Conservation (phyloP, 2,329 filamentous ascomycete genomes). For the Penicillium frequentans region DNA sequence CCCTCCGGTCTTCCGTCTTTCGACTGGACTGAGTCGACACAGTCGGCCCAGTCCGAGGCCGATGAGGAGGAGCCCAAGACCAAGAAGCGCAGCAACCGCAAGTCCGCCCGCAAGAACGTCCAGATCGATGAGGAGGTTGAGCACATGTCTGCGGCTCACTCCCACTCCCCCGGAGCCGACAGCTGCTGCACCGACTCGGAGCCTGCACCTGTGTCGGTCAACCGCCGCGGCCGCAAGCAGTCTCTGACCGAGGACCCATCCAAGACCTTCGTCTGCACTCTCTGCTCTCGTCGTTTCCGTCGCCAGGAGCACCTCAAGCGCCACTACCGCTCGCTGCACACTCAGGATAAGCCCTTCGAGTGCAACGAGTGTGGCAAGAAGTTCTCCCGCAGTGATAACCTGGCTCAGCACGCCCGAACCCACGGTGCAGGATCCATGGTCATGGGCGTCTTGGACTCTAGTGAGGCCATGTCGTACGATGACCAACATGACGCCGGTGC, state of each 20-base stretch:
- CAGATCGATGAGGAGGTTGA: slow-evolving; percentile 52
- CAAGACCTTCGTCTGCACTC: slow-evolving; percentile 96
- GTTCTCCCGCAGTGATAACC: slow-evolving; percentile 96
- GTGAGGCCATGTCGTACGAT: slow-evolving; percentile 52
- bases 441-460: slow-evolving; percentile 80
- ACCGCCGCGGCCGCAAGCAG: slow-evolving; percentile 96
- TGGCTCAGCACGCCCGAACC: slow-evolving; percentile 92
- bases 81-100: slow-evolving; percentile 45
- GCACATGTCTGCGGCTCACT: slow-evolving; percentile 43
- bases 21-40: slow-evolving; percentile 46
- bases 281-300: slow-evolving; percentile 96
- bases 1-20: slow-evolving; percentile 64
- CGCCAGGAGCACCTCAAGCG: slow-evolving; percentile 98
- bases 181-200: slow-evolving; percentile 51
- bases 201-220: slow-evolving; percentile 57
- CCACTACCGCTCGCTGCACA: slow-evolving; percentile 97
- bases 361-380: slow-evolving; percentile 98
- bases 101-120: slow-evolving; percentile 46
- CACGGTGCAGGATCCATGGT: slow-evolving; percentile 88
- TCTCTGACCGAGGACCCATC: slow-evolving; percentile 95
- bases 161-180: slow-evolving; percentile 39
- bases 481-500: slow-evolving; percentile 62
- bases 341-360: slow-evolving; percentile 97
- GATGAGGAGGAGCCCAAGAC: slow-evolving; percentile 54
- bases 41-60: slow-evolving; percentile 37